Evolutionary conservation across 768 basidiomycete species (phyloP).

Genomic region (Russula olivacea): DNA sequence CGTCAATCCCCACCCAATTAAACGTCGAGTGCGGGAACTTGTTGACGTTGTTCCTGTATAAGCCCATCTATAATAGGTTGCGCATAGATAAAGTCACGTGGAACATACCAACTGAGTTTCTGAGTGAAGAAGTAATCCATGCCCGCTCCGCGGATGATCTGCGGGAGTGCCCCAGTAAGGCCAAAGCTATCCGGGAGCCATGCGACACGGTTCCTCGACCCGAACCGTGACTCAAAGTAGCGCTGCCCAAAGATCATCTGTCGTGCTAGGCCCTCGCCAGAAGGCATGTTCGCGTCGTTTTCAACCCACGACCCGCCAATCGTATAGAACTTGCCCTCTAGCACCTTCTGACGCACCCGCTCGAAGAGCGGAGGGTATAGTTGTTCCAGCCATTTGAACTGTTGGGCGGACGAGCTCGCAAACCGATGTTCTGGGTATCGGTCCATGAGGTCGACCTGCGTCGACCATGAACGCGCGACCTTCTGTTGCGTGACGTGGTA

Average conservation of each 20-base stretch:
- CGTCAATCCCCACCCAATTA: slow-evolving; percentile 95
- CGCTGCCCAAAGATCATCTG: slow-evolving; percentile 91
- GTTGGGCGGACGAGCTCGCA: slow-evolving; percentile 76
- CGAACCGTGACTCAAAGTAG: slow-evolving; percentile 56
- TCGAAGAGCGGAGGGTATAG: slow-evolving; percentile 83
- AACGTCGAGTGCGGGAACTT: slow-evolving; percentile 93
- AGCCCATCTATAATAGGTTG: background rate
- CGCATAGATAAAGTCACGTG: background rate
- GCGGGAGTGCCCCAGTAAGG: slow-evolving; percentile 84
- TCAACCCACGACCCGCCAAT: slow-evolving; percentile 95
- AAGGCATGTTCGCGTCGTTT: slow-evolving; percentile 91
- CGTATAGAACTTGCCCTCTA: slow-evolving; percentile 75
- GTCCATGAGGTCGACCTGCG: slow-evolving; percentile 95
- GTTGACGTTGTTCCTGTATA: slow-evolving; percentile 47
- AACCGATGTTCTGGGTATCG: slow-evolving; percentile 98
- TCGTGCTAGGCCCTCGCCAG: slow-evolving; percentile 87
- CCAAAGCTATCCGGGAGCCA: slow-evolving; percentile 94
- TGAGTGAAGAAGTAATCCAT: slow-evolving; percentile 98
- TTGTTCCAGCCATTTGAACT: slow-evolving; percentile 95
- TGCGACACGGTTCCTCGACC: slow-evolving; percentile 53
- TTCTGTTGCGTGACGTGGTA: slow-evolving; percentile 97
- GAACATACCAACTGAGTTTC: slow-evolving; percentile 78
- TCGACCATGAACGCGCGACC: slow-evolving; percentile 94
- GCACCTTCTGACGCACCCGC: slow-evolving; percentile 68
- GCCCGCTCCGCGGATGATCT: slow-evolving; percentile 67